Conservation (phyloP, 2,329 filamentous ascomycete genomes). For the Ceratocystis harringtonii region DNA sequence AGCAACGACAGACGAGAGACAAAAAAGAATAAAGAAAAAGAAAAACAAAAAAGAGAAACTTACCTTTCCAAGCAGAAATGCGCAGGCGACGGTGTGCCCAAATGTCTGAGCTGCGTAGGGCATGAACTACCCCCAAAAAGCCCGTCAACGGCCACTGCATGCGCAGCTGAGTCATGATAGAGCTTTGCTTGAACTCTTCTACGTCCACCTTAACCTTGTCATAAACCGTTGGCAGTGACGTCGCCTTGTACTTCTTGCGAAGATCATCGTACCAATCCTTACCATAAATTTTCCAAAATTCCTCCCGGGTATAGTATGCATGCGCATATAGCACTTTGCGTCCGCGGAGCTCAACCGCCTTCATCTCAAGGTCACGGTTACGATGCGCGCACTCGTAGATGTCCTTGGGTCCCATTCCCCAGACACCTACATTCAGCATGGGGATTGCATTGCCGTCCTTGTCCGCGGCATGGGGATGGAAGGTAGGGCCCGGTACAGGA, state of each 20-base stretch:
- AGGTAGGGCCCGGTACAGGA: constrained; percentile 22
- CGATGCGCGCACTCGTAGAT: constrained; percentile 21
- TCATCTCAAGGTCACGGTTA: constrained; percentile 47
- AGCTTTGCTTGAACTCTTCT: constrained; percentile 10
- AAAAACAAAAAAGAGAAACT: constrained; percentile 1
- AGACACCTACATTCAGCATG: constrained; percentile 48
- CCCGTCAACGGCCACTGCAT: constrained; percentile 16
- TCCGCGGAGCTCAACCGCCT: constrained; percentile 42
- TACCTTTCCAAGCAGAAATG: constrained; percentile 14
- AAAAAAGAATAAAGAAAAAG: neutral
- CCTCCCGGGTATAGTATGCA: constrained; percentile 49
- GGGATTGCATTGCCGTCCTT: constrained; percentile 6
- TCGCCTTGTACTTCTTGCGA: constrained; percentile 42
- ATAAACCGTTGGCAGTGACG: constrained; percentile 46
- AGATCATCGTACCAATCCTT: constrained; percentile 42
- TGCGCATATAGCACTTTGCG: constrained; percentile 60
- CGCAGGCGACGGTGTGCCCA: constrained; percentile 11
- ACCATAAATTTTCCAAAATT: constrained; percentile 55
- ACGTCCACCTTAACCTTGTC: constrained; percentile 45
- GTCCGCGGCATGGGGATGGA: constrained; percentile 25
- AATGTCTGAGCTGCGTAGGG: constrained; percentile 10
- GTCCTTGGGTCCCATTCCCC: constrained; percentile 35
- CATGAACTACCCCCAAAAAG: constrained; percentile 10
- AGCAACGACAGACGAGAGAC: neutral
- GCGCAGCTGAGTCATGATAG: constrained; percentile 4